Base-by-base conservation (phyloP, 768 basidiomycete genomes). In the Suillus bovinus region DNA sequence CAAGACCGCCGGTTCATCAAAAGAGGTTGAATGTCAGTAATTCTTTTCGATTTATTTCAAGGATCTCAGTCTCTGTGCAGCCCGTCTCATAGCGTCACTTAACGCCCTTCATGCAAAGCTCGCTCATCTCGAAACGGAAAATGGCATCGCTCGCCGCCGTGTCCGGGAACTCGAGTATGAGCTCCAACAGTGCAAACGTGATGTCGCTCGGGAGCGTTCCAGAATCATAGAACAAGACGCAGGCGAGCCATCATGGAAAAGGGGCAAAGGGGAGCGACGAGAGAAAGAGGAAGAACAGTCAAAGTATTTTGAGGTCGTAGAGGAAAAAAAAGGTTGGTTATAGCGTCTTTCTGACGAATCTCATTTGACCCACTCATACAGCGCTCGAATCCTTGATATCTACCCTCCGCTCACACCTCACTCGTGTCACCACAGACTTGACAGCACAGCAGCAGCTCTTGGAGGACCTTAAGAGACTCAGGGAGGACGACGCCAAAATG, bases 101-200 rank as follows among this genome's bases (percentile, higher is more conserved):
- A 85, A 79, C 58, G 75, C 78, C 8, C 84, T 91, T 13, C 93
- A 90, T 65, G 75, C 80, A 33, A 87, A 90, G 64, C 78, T 96
- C 10, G 79, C 85, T 17, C 82, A 88, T 42, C 82, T 96, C 4
- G 91, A 95, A 68, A 82, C 85, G 0, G 92, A 96, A 69, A 96
- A 96, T 66, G 80, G 87, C 5, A 83, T 92, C 10, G 94, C 93
- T 5, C 82, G 92, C 2, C 80, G 90, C 29, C 82, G 94, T 20
- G 91, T 97, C n/a, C 78, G 86, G 41, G 94, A 96, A 70, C 81
- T 97, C 3, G 95, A 97, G 74, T 78, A 82, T 60, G 95, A 96
- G 71, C 81, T 97, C 7, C 93, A 96, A 64, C 83, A 84, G 16
- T 91, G 91, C 66, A 92, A 90, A 70, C 81, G 83, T n/a, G 90